Conservation (phyloP, 257 asterid species). For the Catharanthus roseus region DNA sequence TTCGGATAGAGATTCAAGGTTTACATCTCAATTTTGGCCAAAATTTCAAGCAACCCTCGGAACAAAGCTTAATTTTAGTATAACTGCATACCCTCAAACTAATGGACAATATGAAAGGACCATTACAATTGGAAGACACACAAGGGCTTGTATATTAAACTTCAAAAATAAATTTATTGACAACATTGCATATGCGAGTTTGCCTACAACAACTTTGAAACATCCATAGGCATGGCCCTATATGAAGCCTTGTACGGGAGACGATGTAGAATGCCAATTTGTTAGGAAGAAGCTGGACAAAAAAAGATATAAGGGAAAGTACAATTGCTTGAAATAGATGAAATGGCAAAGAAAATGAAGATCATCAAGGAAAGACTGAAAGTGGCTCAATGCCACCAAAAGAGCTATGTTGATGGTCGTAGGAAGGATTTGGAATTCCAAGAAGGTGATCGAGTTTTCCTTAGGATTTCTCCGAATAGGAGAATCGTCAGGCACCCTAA, state of each 20-base stretch:
- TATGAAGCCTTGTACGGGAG: too few species aligned
- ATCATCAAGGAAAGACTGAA: neutral
- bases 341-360: too few species aligned
- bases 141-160: neutral
- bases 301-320: neutral
- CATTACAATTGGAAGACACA: neutral
- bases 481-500: neutral
- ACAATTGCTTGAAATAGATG: neutral
- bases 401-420: neutral
- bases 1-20: too few species aligned
- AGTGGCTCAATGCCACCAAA: neutral
- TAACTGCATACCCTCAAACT: neutral
- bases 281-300: neutral
- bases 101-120: neutral
- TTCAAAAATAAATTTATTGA: neutral
- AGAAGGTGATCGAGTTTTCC: neutral
- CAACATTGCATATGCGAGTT: neutral
- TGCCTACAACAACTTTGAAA: neutral
- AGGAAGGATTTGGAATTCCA: neutral
- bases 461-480: neutral
- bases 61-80: too few species aligned
- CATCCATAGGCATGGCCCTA: neutral
- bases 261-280: slow-evolving; percentile 2
- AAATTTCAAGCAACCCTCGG: too few species aligned
- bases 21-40: too few species aligned